Evolutionary conservation across 768 basidiomycete species (phyloP), one percentile per base, ranked within the genome.

Genomic region (Podaxis sp.): DNA sequence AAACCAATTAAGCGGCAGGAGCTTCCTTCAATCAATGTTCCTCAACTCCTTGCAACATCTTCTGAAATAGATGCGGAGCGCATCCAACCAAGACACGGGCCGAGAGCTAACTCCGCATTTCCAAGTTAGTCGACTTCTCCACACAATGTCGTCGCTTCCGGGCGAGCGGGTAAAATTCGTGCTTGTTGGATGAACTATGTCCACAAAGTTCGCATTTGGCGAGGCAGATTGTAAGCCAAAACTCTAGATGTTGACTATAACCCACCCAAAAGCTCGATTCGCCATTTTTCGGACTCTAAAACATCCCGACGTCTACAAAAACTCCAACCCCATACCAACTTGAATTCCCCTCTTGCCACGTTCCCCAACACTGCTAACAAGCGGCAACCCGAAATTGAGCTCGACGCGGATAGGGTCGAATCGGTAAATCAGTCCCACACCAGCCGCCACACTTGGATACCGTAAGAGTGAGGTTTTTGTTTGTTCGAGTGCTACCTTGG

Each of bases 331-430:
- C 64, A 95, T 82, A 3, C 93, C 93, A 27, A 92, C 82, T 71
- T 91, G 91, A 48, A 93, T 74, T 6, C 93, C 93, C 67, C 82
- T 85, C 67, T 84, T 79, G 58, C 73, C 66, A 7, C 84, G 85
- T 71, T 92, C 93, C 57, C 83, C 84, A 66, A 77, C 82, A 48
- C 82, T 83, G 1, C 85, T 82, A 2, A 88, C 81, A 2, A 97
- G 76, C 4, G 94, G 94, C 37, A 96, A 78, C 5, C 93, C 92
- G 63, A 96, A 82, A 71, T 95, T 96, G 61, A 93, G 77, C 72
- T 97, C 95, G 27, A 93, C 79, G n/a, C 95, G 80, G 18, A 93
- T 79, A 4, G 91, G 89, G 62, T 92, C 89, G 64, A 94, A 87
- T 37, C 85, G 79, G 68, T 94, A 95, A 35, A 95, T 82, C 14